These are phyloP conservation scores for Anacardium occidentale DNA, from an alignment of 345 rosid species.

Conservation along the genomic window DNA sequence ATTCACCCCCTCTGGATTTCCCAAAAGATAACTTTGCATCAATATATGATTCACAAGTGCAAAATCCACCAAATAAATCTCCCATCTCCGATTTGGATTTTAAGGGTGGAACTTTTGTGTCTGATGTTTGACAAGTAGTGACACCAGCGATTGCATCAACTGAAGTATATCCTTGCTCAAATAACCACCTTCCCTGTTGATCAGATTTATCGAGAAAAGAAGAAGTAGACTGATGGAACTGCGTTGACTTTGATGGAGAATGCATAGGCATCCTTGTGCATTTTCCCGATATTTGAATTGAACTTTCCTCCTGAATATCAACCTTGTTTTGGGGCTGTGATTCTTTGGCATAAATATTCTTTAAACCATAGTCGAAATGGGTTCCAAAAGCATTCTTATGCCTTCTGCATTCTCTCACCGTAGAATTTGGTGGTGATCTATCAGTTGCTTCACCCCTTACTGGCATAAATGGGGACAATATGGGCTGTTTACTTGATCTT, in stretches of 20 bases:
- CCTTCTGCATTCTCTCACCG: conserved; percentile 29
- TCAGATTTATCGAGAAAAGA: conserved; percentile 30
- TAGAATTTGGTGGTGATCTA: conserved; percentile 28
- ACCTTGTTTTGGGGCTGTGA: conserved; percentile 23
- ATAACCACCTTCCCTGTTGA: conserved; percentile 25
- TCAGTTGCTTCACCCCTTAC: conserved; percentile 42
- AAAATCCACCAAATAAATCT: conserved; percentile 25
- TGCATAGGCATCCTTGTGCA: conserved; percentile 26
- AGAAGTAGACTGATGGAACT: conserved; percentile 26
- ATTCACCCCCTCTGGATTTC: conserved; percentile 15
- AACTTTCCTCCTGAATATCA: conserved; percentile 22
- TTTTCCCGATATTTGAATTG: conserved; percentile 27
- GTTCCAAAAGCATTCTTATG: conserved; percentile 28
- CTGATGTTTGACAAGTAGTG: conserved; percentile 27
- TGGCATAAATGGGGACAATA: conserved; percentile 27
- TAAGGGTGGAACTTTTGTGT: conserved; percentile 22
- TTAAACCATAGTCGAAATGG: conserved; percentile 24
- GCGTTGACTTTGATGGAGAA: conserved; percentile 30
- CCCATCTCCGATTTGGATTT: conserved; percentile 24
- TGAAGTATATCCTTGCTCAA: conserved; percentile 37
- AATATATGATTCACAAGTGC: conserved; percentile 18
- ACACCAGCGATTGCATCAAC: conserved; percentile 31
- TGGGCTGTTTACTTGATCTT: conserved; percentile 5
- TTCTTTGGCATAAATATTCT: conserved; percentile 25
- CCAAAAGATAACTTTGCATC: conserved; percentile 19